Base-by-base conservation (phyloP, 2,329 filamentous ascomycete species). In the Elsinoe ampelina region DNA sequence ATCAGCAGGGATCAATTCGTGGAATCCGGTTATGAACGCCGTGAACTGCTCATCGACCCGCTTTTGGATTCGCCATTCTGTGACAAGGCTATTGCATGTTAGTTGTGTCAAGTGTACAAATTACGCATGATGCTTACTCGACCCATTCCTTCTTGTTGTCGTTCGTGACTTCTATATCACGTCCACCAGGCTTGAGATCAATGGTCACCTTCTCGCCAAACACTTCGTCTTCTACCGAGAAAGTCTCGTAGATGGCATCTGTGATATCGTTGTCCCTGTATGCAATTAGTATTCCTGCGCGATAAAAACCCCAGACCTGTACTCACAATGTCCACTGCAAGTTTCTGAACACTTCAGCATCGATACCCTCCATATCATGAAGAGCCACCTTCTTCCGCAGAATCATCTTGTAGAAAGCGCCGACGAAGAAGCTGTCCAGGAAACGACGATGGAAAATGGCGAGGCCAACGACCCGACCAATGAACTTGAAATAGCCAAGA, bases 401-500 rank as follows among this genome's bases (percentile, higher is more conserved):
- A 69, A 98, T 87, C 93, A 98, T 98, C 80, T 98, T 98, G 81
- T 98, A 98, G 67, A 98, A 85, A 30, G 93, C 93, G 50, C 93
- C 93, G 68, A 98, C 97, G 73, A 98, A 98, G 79, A 98, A 98
- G 34, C 93, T 95, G 70, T 98, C 93, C 61, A 98, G 76, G 80
- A 98, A 98, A 52, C 93, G 85, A 58, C 93, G 83, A 73, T 98
- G 93, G 84, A 98, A 98, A 67, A 98, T 98, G 60, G 93, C 92
- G 64, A 98, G 74, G 59, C 93, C 93, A 58, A 98, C 93, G 26
- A 98, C 93, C 59, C 93, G 89, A 50, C 93, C 93, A 67, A 98
- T 98, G 70, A 98, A 98, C 73, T 95, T 97, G 83, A 98, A 98
- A 76, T 97, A 98, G 71, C 96, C 97, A 67, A 98, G 78, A 82